A percentile compares a stretch with the other conserved stretches of the same genome.
phyloP scores from a whole-genome alignment of 2,329 filamentous ascomycete species.

The Trichoderma semiorbis region DNA sequence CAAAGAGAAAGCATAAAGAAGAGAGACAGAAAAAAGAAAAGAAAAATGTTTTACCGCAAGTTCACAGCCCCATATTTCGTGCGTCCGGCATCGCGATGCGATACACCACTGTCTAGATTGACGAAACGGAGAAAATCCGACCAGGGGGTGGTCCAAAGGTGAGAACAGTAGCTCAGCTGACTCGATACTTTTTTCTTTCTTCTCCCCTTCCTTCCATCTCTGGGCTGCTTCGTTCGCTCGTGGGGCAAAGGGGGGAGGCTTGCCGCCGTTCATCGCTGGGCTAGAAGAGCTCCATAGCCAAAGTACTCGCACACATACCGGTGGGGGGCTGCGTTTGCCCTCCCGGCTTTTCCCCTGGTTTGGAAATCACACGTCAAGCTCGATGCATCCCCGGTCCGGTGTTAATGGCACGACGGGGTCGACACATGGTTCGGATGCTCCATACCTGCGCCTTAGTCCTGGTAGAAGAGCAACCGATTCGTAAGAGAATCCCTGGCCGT shows the following conservation, averaged over 20 bases:
- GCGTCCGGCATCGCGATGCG: constrained; percentile 14
- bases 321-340: not conserved
- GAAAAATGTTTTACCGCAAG: not conserved
- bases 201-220: not conserved
- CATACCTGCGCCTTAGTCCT: not conserved
- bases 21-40: not conserved
- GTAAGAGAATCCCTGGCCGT: not conserved
- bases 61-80: constrained; percentile 5
- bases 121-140: not conserved
- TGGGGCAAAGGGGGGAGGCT: not conserved
- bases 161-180: constrained; percentile 3
- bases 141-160: not conserved
- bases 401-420: not conserved
- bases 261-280: not conserved
- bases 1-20: not conserved
- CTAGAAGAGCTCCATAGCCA: not conserved
- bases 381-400: not conserved
- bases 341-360: not conserved
- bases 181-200: not conserved
- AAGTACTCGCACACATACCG: not conserved
- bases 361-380: not conserved
- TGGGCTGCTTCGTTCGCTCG: not conserved
- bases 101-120: not conserved
- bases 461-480: not conserved
- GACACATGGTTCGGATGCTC: not conserved